phyloP scores from a whole-genome alignment of 306 rosid species.

The Acacia confusa region DNA sequence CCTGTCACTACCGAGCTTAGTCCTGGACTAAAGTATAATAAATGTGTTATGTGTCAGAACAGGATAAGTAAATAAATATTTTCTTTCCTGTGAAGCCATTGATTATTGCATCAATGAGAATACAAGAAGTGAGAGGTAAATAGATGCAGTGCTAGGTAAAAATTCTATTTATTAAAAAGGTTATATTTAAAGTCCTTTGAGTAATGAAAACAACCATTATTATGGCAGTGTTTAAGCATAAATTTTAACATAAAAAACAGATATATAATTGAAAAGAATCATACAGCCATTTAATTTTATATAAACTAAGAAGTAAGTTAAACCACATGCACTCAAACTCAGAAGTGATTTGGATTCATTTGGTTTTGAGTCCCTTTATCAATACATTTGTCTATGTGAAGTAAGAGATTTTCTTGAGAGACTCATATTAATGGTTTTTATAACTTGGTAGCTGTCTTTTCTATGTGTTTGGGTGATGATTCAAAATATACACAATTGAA shows the following conservation, averaged over 20 bases:
- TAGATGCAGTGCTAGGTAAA: background rate
- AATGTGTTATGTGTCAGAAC: constrained; percentile 22
- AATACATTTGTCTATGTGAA: background rate
- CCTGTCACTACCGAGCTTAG: constrained; percentile 85
- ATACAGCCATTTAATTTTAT: background rate
- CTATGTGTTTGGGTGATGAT: background rate
- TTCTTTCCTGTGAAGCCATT: background rate
- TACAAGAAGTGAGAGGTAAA: background rate
- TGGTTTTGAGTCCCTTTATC: background rate
- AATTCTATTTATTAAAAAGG: background rate
- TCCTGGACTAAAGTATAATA: constrained; percentile 69
- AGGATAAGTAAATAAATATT: constrained; percentile 27
- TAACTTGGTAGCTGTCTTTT: background rate
- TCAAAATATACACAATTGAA: background rate
- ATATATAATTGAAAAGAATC: background rate
- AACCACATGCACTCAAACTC: background rate
- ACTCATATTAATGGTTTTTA: background rate
- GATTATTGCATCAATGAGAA: background rate
- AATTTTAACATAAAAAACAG: background rate
- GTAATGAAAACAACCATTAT: background rate
- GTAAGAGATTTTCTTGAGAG: background rate
- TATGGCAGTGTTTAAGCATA: background rate
- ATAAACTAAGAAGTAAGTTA: background rate
- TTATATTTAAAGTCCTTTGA: background rate
- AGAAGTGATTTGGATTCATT: background rate